Evolutionary conservation across 1,139 yeast species (phyloP).

Genomic region (Geotrichum phurueaensis): DNA sequence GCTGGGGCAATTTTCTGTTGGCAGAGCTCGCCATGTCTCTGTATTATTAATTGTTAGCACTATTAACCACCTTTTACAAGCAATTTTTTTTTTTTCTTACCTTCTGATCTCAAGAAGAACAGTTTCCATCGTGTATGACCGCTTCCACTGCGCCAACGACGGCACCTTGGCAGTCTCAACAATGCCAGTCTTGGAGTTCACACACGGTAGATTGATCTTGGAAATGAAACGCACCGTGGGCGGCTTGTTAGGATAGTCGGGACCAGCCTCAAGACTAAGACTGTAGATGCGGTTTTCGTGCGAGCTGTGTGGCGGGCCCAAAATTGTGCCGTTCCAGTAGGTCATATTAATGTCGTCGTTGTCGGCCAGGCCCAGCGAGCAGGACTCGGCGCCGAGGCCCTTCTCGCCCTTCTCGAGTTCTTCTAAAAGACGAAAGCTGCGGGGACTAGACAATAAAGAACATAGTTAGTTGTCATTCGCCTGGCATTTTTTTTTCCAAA

Average conservation of each 20-base stretch:
- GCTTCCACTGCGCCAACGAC: slow-evolving; percentile 77
- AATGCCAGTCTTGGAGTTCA: slow-evolving; percentile 56
- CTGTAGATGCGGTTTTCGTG: slow-evolving; percentile 94
- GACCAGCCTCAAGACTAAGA: slow-evolving; percentile 74
- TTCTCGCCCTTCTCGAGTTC: slow-evolving; percentile 97
- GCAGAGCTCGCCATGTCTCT: slow-evolving; percentile 76
- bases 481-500: not conserved
- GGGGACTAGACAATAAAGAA: slow-evolving; percentile 52
- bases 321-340: slow-evolving; percentile 90
- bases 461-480: not conserved
- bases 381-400: slow-evolving; percentile 93
- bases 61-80: not conserved
- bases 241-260: slow-evolving; percentile 80
- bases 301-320: slow-evolving; percentile 93
- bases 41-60: not conserved
- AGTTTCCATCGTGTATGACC: slow-evolving; percentile 86
- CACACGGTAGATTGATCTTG: slow-evolving; percentile 86
- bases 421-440: slow-evolving; percentile 88
- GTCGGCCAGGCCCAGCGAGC: slow-evolving; percentile 86
- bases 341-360: slow-evolving; percentile 90
- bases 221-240: slow-evolving; percentile 76
- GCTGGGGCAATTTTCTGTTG: slow-evolving; percentile 84
- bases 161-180: slow-evolving; percentile 60
- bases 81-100: slow-evolving; percentile 22
- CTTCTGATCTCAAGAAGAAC: slow-evolving; percentile 79